phyloP scores from a whole-genome alignment of 2,329 filamentous ascomycete species.

The Fusarium citri region DNA sequence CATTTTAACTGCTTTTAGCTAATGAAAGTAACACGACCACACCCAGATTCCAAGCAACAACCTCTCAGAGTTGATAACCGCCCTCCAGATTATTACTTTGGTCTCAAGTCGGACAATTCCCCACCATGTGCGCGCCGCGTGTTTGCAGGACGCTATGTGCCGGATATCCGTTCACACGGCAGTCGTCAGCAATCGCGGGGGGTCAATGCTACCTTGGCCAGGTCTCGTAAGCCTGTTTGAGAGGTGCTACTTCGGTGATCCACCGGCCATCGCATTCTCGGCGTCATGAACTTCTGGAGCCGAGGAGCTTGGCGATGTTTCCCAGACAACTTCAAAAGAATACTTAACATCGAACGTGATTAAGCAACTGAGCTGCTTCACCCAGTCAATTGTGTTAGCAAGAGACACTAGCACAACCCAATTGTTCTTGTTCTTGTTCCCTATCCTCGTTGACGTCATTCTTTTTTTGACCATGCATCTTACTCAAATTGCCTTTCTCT shows the following conservation, averaged over 20 bases:
- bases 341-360: slow-evolving; percentile 23
- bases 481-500: slow-evolving; percentile 24
- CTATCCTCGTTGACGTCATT: background rate
- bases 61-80: background rate
- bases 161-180: slow-evolving; percentile 28
- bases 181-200: slow-evolving; percentile 8
- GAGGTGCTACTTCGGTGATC: slow-evolving; percentile 32
- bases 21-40: background rate
- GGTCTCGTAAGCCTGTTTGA: slow-evolving; percentile 11
- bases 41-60: background rate
- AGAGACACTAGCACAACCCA: background rate
- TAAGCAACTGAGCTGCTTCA: background rate
- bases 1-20: slow-evolving; percentile 5
- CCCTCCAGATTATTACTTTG: background rate
- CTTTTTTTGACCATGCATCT: slow-evolving; percentile 27
- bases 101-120: background rate
- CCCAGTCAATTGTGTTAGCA: background rate
- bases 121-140: background rate
- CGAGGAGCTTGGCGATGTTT: slow-evolving; percentile 12
- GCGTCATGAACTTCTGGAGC: slow-evolving; percentile 12
- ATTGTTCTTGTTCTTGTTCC: background rate
- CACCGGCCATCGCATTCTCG: slow-evolving; percentile 35
- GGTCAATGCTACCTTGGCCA: slow-evolving; percentile 21
- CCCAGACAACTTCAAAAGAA: background rate
- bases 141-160: slow-evolving; percentile 21